Evolutionary conservation across 2,329 filamentous ascomycete genomes (phyloP), one percentile per base, ranked within the genome.

Genomic region (Lecanoromycetidae sp.): DNA sequence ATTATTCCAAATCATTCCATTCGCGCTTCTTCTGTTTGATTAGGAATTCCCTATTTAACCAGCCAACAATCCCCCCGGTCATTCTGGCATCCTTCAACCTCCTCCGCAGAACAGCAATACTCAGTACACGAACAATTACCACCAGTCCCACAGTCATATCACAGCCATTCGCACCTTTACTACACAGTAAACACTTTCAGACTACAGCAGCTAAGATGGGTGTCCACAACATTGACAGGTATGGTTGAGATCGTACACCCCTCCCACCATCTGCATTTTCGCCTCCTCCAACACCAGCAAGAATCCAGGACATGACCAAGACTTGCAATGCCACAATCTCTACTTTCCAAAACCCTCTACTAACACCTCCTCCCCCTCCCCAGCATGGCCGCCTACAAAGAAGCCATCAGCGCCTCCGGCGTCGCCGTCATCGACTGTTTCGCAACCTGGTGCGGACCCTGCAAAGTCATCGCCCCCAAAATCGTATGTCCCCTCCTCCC

Each of bases 381-480:
- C 9, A 84, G 79, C 55, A 75, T 72, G 61, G 60, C 67, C 20
- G 76, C 79, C 25, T 87, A 77, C 64, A 63, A 76, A 46, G 59
- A 64, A 26, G 74, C 74, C 48, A 57, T 82, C 50, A 62, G 69
- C 46, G 59, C 69, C 43, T 57, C 71, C 46, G 66, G 78, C 60
- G 65, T 84, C 54, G 76, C 94, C 57, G 70, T 95, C 52, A 70
- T 96, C 60, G 90, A 96, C 71, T 87, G 79, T 71, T 25, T 46
- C 66, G 88, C 88, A 48, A 79, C 72, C 53, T 95, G 88, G 88
- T 96, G 90, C 72, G 87, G 87, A 51, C 90, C 90, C 51, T 96
- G 90, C 82, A 94, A 88, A 74, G 75, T 80, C 58, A 91, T 95
- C 59, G 78, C 87, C 15, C 90, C 88, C 50, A 66, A 79, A 53